phyloP scores from a whole-genome alignment of 2,329 filamentous ascomycete genomes.

The Arthrobotrys musiformis region DNA sequence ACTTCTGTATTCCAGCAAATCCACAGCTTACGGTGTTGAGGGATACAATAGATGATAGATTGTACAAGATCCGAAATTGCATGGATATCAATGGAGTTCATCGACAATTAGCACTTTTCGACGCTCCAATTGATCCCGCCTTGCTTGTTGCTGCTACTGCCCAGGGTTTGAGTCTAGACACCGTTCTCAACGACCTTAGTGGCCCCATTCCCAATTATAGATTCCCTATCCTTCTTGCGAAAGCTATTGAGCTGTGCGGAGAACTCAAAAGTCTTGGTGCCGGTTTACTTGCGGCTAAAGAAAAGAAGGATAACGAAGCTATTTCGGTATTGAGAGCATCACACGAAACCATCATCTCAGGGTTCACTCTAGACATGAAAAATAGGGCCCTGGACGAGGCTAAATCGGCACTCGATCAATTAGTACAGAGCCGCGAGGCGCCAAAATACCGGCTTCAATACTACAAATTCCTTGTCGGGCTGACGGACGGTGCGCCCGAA shows the following conservation, averaged over 20 bases:
- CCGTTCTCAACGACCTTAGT: slow-evolving; percentile 35
- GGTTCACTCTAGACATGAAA: slow-evolving; percentile 56
- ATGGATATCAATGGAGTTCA: slow-evolving; percentile 61
- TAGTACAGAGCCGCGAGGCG: slow-evolving; percentile 13
- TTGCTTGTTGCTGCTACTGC: slow-evolving; percentile 58
- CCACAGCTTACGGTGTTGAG: slow-evolving; percentile 21
- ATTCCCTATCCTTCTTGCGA: slow-evolving; percentile 58
- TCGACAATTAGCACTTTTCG: slow-evolving; percentile 57
- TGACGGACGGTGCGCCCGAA: slow-evolving; percentile 55
- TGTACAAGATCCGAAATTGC: slow-evolving; percentile 61
- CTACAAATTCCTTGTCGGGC: slow-evolving; percentile 16
- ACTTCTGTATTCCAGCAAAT: slow-evolving; percentile 49
- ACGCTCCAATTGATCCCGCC: slow-evolving; percentile 60
- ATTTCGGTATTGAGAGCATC: slow-evolving; percentile 49
- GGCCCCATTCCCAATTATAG: slow-evolving; percentile 60
- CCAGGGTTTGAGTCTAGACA: slow-evolving; percentile 57
- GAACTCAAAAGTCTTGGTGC: slow-evolving; percentile 58
- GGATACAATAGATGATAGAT: slow-evolving; percentile 60
- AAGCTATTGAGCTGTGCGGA: slow-evolving; percentile 59
- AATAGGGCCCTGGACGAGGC: slow-evolving; percentile 53
- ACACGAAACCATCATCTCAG: slow-evolving; percentile 54
- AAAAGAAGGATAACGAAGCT: slow-evolving; percentile 59
- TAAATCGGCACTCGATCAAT: slow-evolving; percentile 40
- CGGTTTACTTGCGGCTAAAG: slow-evolving; percentile 55
- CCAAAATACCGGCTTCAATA: slow-evolving; percentile 34